Percentiles rank a stretch among this genome's conserved stretches.
Conservation (phyloP, 192 early-diverging fungal species). For the Mortierella hygrophila region DNA sequence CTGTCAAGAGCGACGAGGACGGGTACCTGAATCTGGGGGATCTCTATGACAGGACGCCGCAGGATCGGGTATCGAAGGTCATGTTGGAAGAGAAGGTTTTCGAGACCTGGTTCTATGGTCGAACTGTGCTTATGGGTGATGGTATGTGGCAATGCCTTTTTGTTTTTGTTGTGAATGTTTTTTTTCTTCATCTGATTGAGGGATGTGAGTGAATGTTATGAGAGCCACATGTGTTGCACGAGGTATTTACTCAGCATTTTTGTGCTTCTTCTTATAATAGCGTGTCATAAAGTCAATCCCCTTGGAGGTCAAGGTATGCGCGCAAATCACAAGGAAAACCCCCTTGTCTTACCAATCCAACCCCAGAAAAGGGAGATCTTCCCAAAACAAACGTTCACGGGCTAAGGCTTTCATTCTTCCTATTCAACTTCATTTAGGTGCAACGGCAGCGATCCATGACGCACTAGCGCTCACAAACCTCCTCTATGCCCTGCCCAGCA, state of each 20-base stretch:
- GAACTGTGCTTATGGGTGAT: background rate
- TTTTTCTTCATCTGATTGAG: no score
- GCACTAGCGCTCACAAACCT: background rate
- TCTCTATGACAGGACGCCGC: background rate
- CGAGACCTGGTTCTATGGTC: conserved; percentile 11
- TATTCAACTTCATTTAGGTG: background rate
- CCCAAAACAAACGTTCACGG: background rate
- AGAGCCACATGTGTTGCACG: no score
- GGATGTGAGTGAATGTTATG: no score
- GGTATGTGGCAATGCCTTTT: background rate
- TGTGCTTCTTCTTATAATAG: background rate
- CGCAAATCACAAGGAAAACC: background rate
- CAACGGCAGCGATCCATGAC: background rate
- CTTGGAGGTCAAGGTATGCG: background rate
- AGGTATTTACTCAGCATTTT: no score
- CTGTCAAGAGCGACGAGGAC: background rate
- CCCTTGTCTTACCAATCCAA: no score
- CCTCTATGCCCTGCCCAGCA: background rate
- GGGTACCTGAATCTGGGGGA: background rate
- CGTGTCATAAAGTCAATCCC: conserved; percentile 2
- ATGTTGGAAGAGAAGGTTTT: conserved; percentile 4
- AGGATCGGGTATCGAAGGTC: background rate
- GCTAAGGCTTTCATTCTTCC: no score
- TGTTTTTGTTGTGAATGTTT: background rate
- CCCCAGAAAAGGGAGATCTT: no score